Evolutionary conservation across 1,284 basidiomycete genomes (phyloP), one percentile per base, ranked within the genome.

Genomic region (Cerrena zonata): DNA sequence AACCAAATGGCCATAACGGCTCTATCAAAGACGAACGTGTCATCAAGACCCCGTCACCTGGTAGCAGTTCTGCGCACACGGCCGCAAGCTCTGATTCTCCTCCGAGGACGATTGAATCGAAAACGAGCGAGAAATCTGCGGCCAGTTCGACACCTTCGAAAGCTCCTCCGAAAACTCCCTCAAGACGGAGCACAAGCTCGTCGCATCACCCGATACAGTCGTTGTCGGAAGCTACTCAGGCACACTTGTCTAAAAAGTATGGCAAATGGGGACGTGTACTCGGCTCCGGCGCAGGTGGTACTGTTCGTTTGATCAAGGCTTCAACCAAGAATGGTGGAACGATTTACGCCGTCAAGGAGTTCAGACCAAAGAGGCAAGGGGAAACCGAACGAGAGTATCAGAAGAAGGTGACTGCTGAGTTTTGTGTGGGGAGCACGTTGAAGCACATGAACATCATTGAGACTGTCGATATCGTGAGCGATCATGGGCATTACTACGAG

Each of bases 321-420:
- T 81, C 76, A 60, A 70, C 65, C 57, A 94, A 94, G 76, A 80
- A 79, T 26, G 90, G 89, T 42, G 86, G 87, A 19, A 77, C 79
- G 44, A 86, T 93, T 44, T 99, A 90, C 68, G 96, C 96, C 43
- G 96, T 97, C 61, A 99, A 99, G 70, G 93, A 98, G 75, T 98
- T 99, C 67, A 79, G 95, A 45, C 88, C 93, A 44, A 90, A 91
- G 60, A 79, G 93, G 54, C 69, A 78, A 2, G 91, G 91, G 38
- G 95, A 99, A 75, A 80, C 78, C 19, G 91, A 95, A 68, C 91
- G 93, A 71, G 95, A 98, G 73, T 99, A 98, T 68, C 91, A 97
- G 81, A 94, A 97, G 76, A 98, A 99, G 74, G 89, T 98, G 54
- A 97, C 94, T 2, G 94, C 95, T 43, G 95, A 98, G 71, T 99